Conservation (phyloP, 2,329 filamentous ascomycete species). For the Bipolaris oryzae region DNA sequence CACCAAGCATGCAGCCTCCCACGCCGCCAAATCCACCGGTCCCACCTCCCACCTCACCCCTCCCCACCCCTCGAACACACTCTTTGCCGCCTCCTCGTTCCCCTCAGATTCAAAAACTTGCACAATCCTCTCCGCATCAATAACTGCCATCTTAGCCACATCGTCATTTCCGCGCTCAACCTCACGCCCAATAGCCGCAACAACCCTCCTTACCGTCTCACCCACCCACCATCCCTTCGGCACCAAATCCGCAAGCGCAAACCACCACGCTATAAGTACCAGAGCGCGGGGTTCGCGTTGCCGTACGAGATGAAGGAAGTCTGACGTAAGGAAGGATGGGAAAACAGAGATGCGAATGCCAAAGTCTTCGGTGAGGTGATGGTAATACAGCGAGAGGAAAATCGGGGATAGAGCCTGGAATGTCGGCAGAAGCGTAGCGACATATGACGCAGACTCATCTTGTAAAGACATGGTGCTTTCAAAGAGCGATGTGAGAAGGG, state of each 20-base stretch:
- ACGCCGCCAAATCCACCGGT: too few species aligned
- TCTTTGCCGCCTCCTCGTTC: conserved; percentile 30
- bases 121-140: conserved; percentile 29
- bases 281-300: conserved; percentile 33
- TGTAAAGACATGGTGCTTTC: conserved; percentile 21
- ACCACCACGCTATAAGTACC: conserved; percentile 39
- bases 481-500: conserved; percentile 32
- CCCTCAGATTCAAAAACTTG: conserved; percentile 14
- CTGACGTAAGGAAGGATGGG: conserved; percentile 39
- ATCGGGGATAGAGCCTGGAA: conserved; percentile 42
- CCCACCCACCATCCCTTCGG: conserved; percentile 37
- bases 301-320: conserved; percentile 34
- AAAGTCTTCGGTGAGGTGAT: conserved; percentile 37
- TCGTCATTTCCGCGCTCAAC: conserved; percentile 20
- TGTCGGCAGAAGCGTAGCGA: conserved; percentile 28
- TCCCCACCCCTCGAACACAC: conserved; percentile 36
- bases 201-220: conserved; percentile 17
- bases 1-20: too few species aligned
- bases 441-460: conserved; percentile 19
- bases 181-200: conserved; percentile 30
- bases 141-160: conserved; percentile 22
- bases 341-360: conserved; percentile 38
- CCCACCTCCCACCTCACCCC: too few species aligned
- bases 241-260: conserved; percentile 30
- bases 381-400: conserved; percentile 43